Evolutionary conservation across 805 yeast genomes (phyloP).

Genomic region (Ogataea paradorogensis): DNA sequence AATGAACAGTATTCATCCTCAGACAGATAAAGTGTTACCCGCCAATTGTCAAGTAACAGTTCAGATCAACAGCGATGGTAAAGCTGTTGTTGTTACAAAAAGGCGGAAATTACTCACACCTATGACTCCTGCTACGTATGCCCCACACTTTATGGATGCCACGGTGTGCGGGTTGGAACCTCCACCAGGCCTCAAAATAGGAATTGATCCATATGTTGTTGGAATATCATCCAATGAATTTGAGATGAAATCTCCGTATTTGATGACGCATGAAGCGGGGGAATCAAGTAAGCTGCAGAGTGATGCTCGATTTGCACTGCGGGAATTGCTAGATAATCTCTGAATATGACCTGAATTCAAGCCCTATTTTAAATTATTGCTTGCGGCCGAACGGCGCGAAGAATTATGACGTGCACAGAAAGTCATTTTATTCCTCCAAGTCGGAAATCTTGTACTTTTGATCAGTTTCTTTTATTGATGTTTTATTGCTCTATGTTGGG

Average conservation of each 20-base stretch:
- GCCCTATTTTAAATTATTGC: neutral
- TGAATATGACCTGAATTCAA: neutral
- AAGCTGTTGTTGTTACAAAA: slow-evolving; percentile 30
- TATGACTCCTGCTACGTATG: slow-evolving; percentile 15
- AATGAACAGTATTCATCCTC: neutral
- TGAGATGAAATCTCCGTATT: slow-evolving; percentile 19
- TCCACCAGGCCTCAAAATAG: slow-evolving; percentile 26
- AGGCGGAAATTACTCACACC: slow-evolving; percentile 15
- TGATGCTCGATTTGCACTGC: slow-evolving; percentile 30
- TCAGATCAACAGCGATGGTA: slow-evolving; percentile 26
- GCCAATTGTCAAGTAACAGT: slow-evolving; percentile 25
- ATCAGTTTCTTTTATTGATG: too few species aligned
- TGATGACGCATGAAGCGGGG: slow-evolving; percentile 10
- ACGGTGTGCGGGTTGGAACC: slow-evolving; percentile 12
- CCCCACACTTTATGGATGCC: slow-evolving; percentile 12
- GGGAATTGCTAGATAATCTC: slow-evolving; percentile 25
- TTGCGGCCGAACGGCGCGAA: too few species aligned
- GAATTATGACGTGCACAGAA: too few species aligned
- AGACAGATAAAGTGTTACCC: slow-evolving; percentile 6
- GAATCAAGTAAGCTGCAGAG: slow-evolving; percentile 11
- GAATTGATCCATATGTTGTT: slow-evolving; percentile 30
- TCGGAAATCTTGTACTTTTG: too few species aligned
- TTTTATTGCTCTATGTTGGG: too few species aligned
- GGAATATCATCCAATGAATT: slow-evolving; percentile 29
- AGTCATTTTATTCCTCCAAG: too few species aligned